Evolutionary conservation across 2,329 filamentous ascomycete genomes (phyloP), one percentile per base, ranked within the genome.

Genomic region (Colletotrichum phormii): DNA sequence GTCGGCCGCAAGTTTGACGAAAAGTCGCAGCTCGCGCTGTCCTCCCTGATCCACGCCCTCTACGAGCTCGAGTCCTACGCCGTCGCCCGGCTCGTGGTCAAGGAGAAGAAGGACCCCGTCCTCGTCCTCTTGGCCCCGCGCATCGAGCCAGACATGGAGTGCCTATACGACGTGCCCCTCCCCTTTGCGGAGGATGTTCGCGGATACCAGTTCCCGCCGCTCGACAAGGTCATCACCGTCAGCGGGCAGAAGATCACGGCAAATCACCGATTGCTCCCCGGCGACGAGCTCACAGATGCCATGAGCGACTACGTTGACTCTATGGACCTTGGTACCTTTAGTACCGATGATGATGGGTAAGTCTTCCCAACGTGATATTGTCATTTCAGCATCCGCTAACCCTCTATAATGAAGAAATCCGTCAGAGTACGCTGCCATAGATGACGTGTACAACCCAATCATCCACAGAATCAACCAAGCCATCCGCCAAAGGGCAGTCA

Each of bases 181-280:
- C 97, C 97, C 0, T 99, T 98, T 78, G 92, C 95, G 2, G 97
- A 99, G 84, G 97, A 99, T 79, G 87, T 98, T 60, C 90, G 97
- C 46, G 89, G 89, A n/a, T 98, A 98, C 81, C 93, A 92, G 71
- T 99, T 99, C 76, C 95, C 97, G 6, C 94, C 96, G 0, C 85
- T 99, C 12, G 95, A 98, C 80, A 93, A 90, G 74, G 93, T 98
- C 33, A 85, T 98, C 72, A 98, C 95, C 0, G 89, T 97, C n/a
- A 95, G 92, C 12, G 96, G 96, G 1, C 93, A 94, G 75, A 88
- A 89, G 9, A 85, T 98, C 61, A 94, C 90, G 12, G 31, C 33
- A 9, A 91, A 96, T 77, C 95, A 99, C 76, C 92, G 94, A 46
- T 92, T 97, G 72, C 86, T 99, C 2, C 97, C 97, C 0, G 92